Conservation (phyloP, 306 rosid species). For the Carpinus fangiana region DNA sequence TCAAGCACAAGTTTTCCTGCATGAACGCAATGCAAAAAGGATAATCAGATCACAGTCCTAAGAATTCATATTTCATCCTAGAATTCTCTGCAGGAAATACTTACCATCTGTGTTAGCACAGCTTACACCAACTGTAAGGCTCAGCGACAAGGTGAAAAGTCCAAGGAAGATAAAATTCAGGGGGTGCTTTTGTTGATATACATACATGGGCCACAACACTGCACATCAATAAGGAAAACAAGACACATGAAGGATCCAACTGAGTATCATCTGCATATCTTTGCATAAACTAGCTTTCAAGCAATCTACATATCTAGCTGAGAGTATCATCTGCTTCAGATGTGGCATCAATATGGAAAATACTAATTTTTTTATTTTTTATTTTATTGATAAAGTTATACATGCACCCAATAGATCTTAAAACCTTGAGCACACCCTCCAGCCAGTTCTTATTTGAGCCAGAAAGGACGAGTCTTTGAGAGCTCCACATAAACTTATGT, state of each 20-base stretch:
- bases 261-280: too few species aligned
- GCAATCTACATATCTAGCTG: background rate
- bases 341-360: background rate
- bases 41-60: background rate
- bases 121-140: slow-evolving; percentile 78
- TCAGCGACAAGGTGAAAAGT: slow-evolving; percentile 73
- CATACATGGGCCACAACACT: slow-evolving; percentile 85
- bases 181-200: slow-evolving; percentile 86
- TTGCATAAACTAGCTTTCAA: background rate
- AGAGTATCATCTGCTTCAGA: background rate
- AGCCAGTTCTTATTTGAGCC: background rate
- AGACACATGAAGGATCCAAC: background rate
- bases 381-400: background rate
- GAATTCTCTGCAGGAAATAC: background rate
- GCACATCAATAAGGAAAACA: slow-evolving; percentile 4
- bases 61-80: background rate
- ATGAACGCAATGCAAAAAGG: slow-evolving; percentile 25
- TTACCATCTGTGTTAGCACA: slow-evolving; percentile 85
- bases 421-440: background rate
- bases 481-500: background rate
- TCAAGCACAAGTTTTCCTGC: slow-evolving; percentile 92
- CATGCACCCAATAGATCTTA: background rate
- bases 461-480: background rate
- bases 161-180: slow-evolving; percentile 82
- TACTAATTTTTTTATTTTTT: background rate